Percentiles rank a stretch among this genome's conserved stretches.
Conservation (phyloP, 2,329 filamentous ascomycete species). For the Microsporum audouinii region DNA sequence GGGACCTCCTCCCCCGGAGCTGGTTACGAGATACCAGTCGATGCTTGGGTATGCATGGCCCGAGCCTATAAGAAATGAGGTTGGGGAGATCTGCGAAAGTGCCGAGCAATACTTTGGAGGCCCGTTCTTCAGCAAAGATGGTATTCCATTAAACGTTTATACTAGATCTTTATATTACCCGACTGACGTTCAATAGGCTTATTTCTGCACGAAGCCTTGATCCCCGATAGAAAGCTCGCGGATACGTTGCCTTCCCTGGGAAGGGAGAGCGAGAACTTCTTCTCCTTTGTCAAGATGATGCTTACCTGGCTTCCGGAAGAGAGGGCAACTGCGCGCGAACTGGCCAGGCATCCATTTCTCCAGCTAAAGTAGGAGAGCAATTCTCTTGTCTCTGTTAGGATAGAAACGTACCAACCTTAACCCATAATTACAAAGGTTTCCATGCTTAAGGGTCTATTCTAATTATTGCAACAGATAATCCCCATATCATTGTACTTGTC, state of each 20-base stretch:
- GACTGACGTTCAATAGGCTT: conserved; percentile 14
- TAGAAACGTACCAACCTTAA: no score
- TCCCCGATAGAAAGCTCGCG: conserved; percentile 11
- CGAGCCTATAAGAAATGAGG: conserved; percentile 7
- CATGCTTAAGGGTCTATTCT: no score
- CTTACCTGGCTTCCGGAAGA: conserved; percentile 25
- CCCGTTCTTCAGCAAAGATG: conserved; percentile 18
- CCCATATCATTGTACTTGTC: no score
- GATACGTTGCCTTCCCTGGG: conserved; percentile 13
- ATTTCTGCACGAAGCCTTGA: conserved; percentile 15
- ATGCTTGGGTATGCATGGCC: conserved; percentile 2
- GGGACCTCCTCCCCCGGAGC: conserved; percentile 11
- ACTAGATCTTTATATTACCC: conserved; percentile 14
- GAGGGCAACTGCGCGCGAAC: conserved; percentile 23
- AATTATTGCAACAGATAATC: no score
- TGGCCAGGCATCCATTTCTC: conserved; percentile 21
- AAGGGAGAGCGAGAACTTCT: conserved; percentile 25
- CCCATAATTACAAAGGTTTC: no score
- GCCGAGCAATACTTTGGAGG: conserved; percentile 27
- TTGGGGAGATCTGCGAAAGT: conserved; percentile 14
- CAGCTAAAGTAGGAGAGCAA: background rate
- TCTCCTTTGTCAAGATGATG: conserved; percentile 24
- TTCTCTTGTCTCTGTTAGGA: no score
- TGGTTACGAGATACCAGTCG: conserved; percentile 1
- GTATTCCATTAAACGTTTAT: conserved; percentile 12